Base-by-base conservation (phyloP, 192 early-diverging fungal genomes). In the Anaeromyces robustus region DNA sequence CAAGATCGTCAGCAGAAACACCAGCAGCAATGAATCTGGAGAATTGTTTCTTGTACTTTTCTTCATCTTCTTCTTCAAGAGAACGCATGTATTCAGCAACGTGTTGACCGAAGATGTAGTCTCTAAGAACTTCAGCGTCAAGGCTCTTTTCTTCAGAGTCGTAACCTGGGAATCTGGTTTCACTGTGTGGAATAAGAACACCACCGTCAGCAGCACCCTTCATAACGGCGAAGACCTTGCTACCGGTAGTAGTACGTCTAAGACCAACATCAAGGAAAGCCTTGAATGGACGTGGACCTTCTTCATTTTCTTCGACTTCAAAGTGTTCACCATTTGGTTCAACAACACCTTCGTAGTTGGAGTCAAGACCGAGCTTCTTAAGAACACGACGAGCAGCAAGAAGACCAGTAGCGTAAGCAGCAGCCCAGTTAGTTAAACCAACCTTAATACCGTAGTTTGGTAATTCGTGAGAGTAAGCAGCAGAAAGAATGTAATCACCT, bases 391-490 rank as follows among this genome's bases (percentile, higher is more conserved):
- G 95, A 84, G 97, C 96, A 78, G 94, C 89, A 34, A 99, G 91
- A 80, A 99, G 93, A 92, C 97, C 97, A 81, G 97, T 99, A 85
- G 92, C 90, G 89, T 99, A 99, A 83, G 97, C 95, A 81, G 97
- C 96, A 85, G 97, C 92, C 96, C 96, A 99, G 95, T 99, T 99
- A 92, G 97, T 99, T 88, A 99, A 90, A 92, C 97, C 97, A 89
- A 95, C 92, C 90, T 95, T 93, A 90, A 99, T 89, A 83, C 96
- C 96, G 87, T 94, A 99, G 85, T 89, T 89, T 84, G 94, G 94
- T 81, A 99, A 93, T 88, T 99, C 97, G 87, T 98, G 97, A 79
- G 96, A 83, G 89, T 99, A 98, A 81, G 97, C 97, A 81, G 96
- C 92, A 83, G 93, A 88, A 82, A 99, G 90, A 83, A 99, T 95